phyloP scores from a whole-genome alignment of 1,284 basidiomycete genomes.

The Sporisorium graminicola region DNA sequence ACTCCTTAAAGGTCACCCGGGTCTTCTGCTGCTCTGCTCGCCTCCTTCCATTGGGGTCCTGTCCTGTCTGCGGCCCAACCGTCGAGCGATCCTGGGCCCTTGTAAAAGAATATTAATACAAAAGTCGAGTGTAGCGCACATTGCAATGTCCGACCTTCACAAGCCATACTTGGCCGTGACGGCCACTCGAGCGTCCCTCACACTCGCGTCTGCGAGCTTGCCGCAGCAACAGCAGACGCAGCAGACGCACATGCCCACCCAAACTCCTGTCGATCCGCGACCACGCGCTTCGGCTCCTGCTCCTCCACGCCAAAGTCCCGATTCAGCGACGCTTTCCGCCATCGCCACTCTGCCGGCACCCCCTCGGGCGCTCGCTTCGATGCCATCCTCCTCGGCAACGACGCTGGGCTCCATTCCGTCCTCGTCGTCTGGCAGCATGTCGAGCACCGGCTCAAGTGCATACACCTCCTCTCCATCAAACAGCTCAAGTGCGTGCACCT shows the following conservation, averaged over 20 bases:
- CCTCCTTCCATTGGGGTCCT: background rate
- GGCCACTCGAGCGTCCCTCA: conserved; percentile 1
- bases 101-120: too few species aligned
- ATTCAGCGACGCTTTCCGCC: background rate
- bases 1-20: background rate
- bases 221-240: conserved; percentile 14
- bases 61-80: background rate
- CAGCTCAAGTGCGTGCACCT: background rate
- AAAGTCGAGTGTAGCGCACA: too few species aligned
- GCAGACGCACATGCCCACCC: conserved; percentile 1
- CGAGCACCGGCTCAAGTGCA: background rate
- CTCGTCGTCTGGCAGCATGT: background rate
- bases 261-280: conserved; percentile 9
- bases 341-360: background rate
- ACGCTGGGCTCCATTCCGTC: background rate
- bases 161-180: conserved; percentile 11
- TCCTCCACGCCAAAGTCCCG: background rate
- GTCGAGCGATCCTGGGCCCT: background rate
- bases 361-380: background rate
- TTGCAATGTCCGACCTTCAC: conserved; percentile 7
- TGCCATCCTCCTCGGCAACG: background rate
- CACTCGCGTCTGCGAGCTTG: conserved; percentile 11
- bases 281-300: background rate
- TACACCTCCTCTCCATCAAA: background rate
- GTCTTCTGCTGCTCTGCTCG: background rate